A percentile compares a stretch with the other conserved stretches of the same genome.
Conservation (phyloP, 2,329 filamentous ascomycete species). For the Fusarium sp. region DNA sequence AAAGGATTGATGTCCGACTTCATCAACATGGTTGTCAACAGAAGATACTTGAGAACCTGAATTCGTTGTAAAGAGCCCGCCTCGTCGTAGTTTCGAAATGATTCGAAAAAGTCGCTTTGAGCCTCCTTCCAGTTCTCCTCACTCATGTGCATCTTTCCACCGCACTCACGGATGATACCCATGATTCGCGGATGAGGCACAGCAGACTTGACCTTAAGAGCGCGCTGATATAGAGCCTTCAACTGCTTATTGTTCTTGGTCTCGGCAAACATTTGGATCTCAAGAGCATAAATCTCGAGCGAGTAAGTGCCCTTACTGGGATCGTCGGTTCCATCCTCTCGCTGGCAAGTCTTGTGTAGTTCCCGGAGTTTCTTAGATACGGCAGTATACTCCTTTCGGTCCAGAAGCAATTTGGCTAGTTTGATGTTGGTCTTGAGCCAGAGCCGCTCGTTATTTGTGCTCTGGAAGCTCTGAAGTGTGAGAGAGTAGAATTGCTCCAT, state of each 20-base stretch:
- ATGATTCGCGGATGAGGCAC: slow-evolving; percentile 99
- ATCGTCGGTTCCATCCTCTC: slow-evolving; percentile 88
- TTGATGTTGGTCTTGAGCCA: slow-evolving; percentile 99
- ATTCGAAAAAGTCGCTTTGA: slow-evolving; percentile 98
- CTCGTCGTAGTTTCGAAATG: slow-evolving; percentile 98
- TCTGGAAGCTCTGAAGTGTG: slow-evolving; percentile 94
- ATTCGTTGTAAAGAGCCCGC: slow-evolving; percentile 96
- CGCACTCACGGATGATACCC: slow-evolving; percentile 98
- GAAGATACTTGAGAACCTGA: slow-evolving; percentile 96
- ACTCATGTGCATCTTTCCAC: slow-evolving; percentile 99
- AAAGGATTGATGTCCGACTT: slow-evolving; percentile 99
- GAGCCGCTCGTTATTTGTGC: slow-evolving; percentile 94
- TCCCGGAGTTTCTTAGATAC: slow-evolving; percentile 88
- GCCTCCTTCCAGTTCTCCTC: slow-evolving; percentile 99
- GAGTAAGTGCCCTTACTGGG: slow-evolving; percentile 96
- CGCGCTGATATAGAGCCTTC: slow-evolving; percentile 91
- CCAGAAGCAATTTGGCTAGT: slow-evolving; percentile 89
- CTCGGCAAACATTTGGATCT: slow-evolving; percentile 99
- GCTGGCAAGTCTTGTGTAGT: slow-evolving; percentile 89
- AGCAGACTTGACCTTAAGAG: slow-evolving; percentile 92
- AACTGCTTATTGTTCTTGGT: slow-evolving; percentile 97
- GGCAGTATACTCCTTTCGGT: slow-evolving; percentile 87
- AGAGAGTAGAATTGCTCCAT: slow-evolving; percentile 97
- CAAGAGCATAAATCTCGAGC: slow-evolving; percentile 93
- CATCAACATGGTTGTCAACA: slow-evolving; percentile 98